phyloP scores from a whole-genome alignment of 495 filamentous ascomycete species.

The Neurospora sp. region DNA sequence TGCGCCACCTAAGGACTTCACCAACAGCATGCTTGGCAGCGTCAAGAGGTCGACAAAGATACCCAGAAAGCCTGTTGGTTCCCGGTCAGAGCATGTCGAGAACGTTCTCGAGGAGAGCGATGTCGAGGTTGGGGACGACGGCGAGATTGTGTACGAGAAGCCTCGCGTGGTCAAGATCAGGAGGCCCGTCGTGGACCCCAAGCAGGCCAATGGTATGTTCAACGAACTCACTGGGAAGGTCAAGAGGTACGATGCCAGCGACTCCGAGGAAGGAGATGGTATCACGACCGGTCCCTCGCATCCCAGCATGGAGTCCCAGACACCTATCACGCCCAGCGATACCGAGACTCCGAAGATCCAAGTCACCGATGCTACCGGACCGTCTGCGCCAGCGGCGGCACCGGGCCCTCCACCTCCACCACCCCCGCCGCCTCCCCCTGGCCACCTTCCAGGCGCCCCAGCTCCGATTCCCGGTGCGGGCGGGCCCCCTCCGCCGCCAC shows the following conservation, averaged over 20 bases:
- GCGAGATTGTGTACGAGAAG: conserved; percentile 50
- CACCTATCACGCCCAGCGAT: conserved; percentile 62
- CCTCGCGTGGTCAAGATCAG: conserved; percentile 57
- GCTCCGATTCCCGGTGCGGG: conserved; percentile 7
- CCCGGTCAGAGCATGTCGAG: conserved; percentile 28
- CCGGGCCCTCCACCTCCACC: conserved; percentile 35
- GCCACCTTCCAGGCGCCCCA: conserved; percentile 17
- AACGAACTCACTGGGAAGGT: conserved; percentile 75
- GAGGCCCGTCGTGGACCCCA: conserved; percentile 63
- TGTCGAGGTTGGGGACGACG: conserved; percentile 34
- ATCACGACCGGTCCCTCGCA: conserved; percentile 70
- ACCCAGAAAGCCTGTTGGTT: conserved; percentile 43
- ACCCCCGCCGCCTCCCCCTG: conserved; percentile 37
- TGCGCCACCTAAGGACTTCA: conserved; percentile 27
- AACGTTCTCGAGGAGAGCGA: conserved; percentile 30
- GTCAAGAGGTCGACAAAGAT: conserved; percentile 41
- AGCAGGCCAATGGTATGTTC: conserved; percentile 64
- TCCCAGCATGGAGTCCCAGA: conserved; percentile 61
- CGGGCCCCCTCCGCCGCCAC: conserved; percentile 26
- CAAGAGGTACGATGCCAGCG: conserved; percentile 59
- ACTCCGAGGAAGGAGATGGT: conserved; percentile 62
- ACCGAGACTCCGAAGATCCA: conserved; percentile 40
- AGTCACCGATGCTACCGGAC: conserved; percentile 22
- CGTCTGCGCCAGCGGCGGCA: conserved; percentile 1
- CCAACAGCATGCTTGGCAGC: conserved; percentile 54